Evolutionary conservation across 345 rosid species (phyloP).

Genomic region (Diplotaxis tenuifolia): DNA sequence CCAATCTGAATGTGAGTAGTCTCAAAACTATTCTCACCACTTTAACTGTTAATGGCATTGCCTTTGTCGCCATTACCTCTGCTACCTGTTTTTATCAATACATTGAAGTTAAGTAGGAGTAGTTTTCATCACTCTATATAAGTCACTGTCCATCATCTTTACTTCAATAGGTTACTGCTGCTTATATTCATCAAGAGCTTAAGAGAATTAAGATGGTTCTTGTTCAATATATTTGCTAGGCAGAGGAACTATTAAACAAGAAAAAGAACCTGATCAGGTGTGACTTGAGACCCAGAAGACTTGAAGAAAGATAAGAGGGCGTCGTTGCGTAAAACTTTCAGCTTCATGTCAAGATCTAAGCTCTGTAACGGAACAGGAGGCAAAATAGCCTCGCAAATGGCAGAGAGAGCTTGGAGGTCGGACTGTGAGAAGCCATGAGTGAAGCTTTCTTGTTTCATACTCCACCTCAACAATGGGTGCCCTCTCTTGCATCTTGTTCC

Average conservation of each 20-base stretch:
- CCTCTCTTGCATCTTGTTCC: constrained; percentile 37
- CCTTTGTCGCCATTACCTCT: constrained; percentile 50
- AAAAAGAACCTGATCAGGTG: constrained; percentile 58
- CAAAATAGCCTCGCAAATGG: constrained; percentile 61
- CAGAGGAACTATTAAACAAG: neutral
- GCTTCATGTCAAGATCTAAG: constrained; percentile 27
- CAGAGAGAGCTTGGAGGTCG: constrained; percentile 64
- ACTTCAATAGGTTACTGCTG: neutral
- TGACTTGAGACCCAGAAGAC: constrained; percentile 53
- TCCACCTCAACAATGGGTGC: constrained; percentile 57
- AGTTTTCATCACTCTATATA: no score
- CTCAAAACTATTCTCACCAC: constrained; percentile 45
- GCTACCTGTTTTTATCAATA: constrained; percentile 63
- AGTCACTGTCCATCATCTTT: neutral
- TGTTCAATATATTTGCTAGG: neutral
- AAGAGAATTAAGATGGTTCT: neutral
- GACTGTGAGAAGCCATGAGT: constrained; percentile 62
- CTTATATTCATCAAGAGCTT: neutral
- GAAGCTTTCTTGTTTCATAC: constrained; percentile 25
- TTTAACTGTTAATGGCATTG: constrained; percentile 38
- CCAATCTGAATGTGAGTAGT: constrained; percentile 60
- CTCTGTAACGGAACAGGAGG: constrained; percentile 53
- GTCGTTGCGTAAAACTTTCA: constrained; percentile 36
- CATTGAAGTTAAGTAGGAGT: no score
- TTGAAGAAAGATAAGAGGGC: constrained; percentile 49